phyloP scores from a whole-genome alignment of 495 filamentous ascomycete species.

The Hypoxylon lienhwacheense region DNA sequence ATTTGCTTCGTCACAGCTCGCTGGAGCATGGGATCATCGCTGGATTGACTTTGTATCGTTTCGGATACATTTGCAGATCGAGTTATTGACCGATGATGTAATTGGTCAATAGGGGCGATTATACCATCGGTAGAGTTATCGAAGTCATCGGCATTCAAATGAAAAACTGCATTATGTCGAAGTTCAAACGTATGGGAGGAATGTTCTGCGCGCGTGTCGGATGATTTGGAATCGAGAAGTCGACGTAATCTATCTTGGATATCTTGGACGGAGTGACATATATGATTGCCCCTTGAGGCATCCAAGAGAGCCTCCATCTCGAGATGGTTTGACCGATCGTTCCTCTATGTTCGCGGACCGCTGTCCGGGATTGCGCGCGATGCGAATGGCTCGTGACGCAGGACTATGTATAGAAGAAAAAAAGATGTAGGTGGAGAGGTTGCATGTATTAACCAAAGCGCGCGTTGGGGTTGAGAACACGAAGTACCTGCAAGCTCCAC shows the following conservation, averaged over 20 bases:
- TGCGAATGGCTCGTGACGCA: conserved; percentile 9
- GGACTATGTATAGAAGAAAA: too few species aligned
- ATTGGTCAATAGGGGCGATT: conserved; percentile 28
- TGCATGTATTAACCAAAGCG: too few species aligned
- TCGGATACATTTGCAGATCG: conserved; percentile 41
- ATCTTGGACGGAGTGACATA: conserved; percentile 46
- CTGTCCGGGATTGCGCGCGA: conserved; percentile 5
- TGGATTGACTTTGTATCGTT: conserved; percentile 45
- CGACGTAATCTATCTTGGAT: conserved; percentile 44
- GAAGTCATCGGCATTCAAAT: conserved; percentile 40
- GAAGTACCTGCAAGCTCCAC: too few species aligned
- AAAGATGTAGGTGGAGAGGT: conserved; percentile 16
- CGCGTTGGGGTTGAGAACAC: conserved; percentile 15
- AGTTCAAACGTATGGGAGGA: conserved; percentile 45
- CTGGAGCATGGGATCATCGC: conserved; percentile 48
- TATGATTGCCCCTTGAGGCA: conserved; percentile 34
- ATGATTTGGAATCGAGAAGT: conserved; percentile 39
- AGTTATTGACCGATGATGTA: conserved; percentile 25
- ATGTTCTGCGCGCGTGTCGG: conserved; percentile 46
- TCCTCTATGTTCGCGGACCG: background rate
- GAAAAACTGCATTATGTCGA: conserved; percentile 40
- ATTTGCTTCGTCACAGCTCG: conserved; percentile 47
- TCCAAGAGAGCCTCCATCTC: conserved; percentile 45
- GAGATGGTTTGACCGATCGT: conserved; percentile 1
- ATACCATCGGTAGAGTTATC: conserved; percentile 37